Base-by-base conservation (phyloP, 2,329 filamentous ascomycete genomes). In the Blumeria hordei region DNA sequence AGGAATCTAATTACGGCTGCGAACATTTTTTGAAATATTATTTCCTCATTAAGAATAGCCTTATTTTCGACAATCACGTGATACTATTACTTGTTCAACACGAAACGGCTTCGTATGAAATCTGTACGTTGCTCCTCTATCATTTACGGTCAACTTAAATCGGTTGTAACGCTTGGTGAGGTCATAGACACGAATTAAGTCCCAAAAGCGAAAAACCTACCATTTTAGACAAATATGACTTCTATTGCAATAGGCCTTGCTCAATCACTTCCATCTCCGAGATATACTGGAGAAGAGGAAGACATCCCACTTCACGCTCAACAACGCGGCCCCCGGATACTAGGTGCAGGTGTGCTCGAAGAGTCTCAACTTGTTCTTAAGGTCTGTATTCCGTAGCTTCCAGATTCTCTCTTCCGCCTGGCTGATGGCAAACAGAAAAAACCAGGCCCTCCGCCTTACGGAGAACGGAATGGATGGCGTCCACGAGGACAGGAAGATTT, bases 401-500 rank as follows among this genome's bases (percentile, higher is more conserved):
- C 16, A 28, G 44, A 41, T 47, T 41, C 53, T 33, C 64, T 18
- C 56, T 64, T 56, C 62, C 56, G 43, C 44, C 58, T 16, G 63
- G 50, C 59, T 59, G 16, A 43, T n/a, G 18, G 12, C 6, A n/a
- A 43, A 6, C 14, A 14, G 39, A 69, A 84, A 77, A 83, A 81
- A 71, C 76, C 78, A 56, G 88, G 88, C 16, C 88, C 88, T 57
- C 92, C 92, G 9, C 74, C 87, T 0, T 98, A 96, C 63, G 86
- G 86, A 53, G 81, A 88, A 66, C 83, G 92, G 64, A 70, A 78
- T 66, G 85, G 85, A 76, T 98, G 92, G 92, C 80, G 92, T 60
- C 92, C 92, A 35, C 82, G 90, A 64, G 76, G 76, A 43, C 78
- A 84, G 59, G 88, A 95, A 66, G 92, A 98, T 68, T 98, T 88